Conservation (phyloP, 116 monocot species). For the Iris pallida region DNA sequence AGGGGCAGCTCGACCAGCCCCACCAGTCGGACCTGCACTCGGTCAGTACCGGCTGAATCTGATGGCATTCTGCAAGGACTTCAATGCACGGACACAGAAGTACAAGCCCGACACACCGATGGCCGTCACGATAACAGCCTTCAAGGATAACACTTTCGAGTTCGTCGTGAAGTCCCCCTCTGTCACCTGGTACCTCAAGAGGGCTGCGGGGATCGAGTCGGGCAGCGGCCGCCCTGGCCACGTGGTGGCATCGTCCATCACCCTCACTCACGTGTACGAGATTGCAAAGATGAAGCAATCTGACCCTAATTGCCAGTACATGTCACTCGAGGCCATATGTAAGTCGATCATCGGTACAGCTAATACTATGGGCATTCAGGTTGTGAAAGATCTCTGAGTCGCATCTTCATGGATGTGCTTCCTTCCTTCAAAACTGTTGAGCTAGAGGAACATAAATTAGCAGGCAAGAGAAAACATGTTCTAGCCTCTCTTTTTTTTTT, state of each 20-base stretch:
- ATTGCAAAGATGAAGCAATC: slow-evolving; percentile 92
- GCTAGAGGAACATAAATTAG: too few species aligned
- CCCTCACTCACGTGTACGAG: slow-evolving; percentile 82
- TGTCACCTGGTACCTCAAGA: slow-evolving; percentile 88
- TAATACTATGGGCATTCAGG: slow-evolving; percentile 81
- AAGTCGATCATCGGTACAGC: slow-evolving; percentile 91
- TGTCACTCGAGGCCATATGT: slow-evolving; percentile 77
- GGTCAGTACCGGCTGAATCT: slow-evolving; percentile 83
- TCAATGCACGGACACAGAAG: slow-evolving; percentile 89
- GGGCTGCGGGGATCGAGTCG: slow-evolving; percentile 81
- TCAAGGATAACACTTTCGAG: slow-evolving; percentile 89
- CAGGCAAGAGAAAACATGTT: too few species aligned
- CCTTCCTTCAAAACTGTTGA: neutral
- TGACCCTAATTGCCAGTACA: slow-evolving; percentile 61
- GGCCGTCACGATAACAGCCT: slow-evolving; percentile 79
- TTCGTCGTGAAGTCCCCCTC: slow-evolving; percentile 75
- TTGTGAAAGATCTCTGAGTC: slow-evolving; percentile 65
- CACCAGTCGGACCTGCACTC: slow-evolving; percentile 81
- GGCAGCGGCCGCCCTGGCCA: slow-evolving; percentile 87
- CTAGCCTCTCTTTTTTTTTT: too few species aligned
- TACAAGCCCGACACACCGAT: slow-evolving; percentile 88
- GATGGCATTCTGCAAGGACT: slow-evolving; percentile 99
- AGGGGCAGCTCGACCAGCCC: slow-evolving; percentile 75
- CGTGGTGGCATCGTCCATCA: slow-evolving; percentile 48
- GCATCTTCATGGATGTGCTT: neutral